phyloP scores from a whole-genome alignment of 768 basidiomycete species.

The Amanita rimosa region DNA sequence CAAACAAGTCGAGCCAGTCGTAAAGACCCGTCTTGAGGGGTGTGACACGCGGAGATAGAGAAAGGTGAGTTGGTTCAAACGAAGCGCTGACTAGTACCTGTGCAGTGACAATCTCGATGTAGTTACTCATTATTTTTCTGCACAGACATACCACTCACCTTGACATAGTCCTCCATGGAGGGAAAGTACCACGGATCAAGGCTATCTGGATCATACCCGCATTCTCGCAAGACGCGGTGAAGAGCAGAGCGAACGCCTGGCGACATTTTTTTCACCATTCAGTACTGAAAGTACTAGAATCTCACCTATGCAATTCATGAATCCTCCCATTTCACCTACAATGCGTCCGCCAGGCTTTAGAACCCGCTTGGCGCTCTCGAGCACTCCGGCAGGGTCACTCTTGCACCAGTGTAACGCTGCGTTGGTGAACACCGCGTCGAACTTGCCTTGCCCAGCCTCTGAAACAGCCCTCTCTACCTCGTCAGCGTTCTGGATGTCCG shows the following conservation, averaged over 20 bases:
- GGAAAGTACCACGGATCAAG: conserved; percentile 86
- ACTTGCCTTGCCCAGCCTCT: conserved; percentile 17
- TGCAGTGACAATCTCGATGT: neutral
- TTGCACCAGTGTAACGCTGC: conserved; percentile 86
- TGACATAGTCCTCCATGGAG: conserved; percentile 51
- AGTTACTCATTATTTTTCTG: neutral
- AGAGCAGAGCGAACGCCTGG: conserved; percentile 51
- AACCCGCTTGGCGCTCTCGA: conserved; percentile 44
- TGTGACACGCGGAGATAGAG: conserved; percentile 44
- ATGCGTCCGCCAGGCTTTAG: conserved; percentile 65
- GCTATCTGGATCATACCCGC: conserved; percentile 44
- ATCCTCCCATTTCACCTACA: conserved; percentile 70
- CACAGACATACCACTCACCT: conserved; percentile 25
- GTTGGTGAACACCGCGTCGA: conserved; percentile 73
- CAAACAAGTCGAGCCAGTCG: conserved; percentile 66
- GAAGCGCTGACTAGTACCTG: conserved; percentile 48
- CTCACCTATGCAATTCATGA: conserved; percentile 60
- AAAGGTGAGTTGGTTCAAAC: conserved; percentile 45
- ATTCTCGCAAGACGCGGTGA: conserved; percentile 35
- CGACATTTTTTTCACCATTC: neutral
- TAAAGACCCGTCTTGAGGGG: conserved; percentile 37
- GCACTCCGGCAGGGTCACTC: conserved; percentile 51
- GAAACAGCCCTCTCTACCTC: conserved; percentile 8
- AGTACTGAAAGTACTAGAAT: neutral
- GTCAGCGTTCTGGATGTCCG: conserved; percentile 41